Base-by-base conservation (phyloP, 352 stramenopile species). In the Globisporangium takayamanum region DNA sequence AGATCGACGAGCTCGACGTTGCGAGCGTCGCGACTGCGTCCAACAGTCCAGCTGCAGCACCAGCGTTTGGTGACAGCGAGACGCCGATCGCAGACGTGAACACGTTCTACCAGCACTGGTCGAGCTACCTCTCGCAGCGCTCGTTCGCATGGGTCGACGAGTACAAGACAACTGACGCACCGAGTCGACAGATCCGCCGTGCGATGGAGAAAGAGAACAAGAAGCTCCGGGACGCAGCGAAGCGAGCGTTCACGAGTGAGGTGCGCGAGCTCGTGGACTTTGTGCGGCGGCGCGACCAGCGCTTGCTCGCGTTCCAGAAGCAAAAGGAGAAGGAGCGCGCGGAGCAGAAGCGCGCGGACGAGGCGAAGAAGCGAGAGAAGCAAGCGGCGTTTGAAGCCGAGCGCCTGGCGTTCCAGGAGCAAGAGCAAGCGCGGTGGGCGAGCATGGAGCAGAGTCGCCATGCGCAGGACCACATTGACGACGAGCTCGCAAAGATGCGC, bases 201-300 rank as follows among this genome's bases (percentile, higher is more conserved):
- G 78, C 82, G 3, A 93, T 92, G 84, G 85, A 95, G 56, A 95
- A 95, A 62, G 85, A 93, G 58, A 95, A 95, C 66, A 89, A 89
- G 53, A 92, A 93, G 67, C 64, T 89, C n/a, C 81, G 85, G 10
- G 83, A 95, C 52, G 66, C 69, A 20, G 85, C 77, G 14, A 87
- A 83, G 53, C 91, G 90, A 51, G 77, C 73, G 18, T 95, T 90
- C 62, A 91, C 70, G 14, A 73, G 68, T 26, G 76, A 93, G 57
- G 85, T 95, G 30, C 80, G 85, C 6, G 78, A 90, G 52, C 75
- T 95, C 2, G 83, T 91, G 45, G 83, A 95, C 50, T 95, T 91
- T 66, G 77, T 93, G n/a, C 71, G 66, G 53, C 84, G 87, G 26
- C 81, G 85, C 10, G 85, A 95, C 39, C 78, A 70, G 55, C 85